These are phyloP conservation scores for Candida schatavii DNA, from an alignment of 805 yeast genomes.

Conservation along the genomic window DNA sequence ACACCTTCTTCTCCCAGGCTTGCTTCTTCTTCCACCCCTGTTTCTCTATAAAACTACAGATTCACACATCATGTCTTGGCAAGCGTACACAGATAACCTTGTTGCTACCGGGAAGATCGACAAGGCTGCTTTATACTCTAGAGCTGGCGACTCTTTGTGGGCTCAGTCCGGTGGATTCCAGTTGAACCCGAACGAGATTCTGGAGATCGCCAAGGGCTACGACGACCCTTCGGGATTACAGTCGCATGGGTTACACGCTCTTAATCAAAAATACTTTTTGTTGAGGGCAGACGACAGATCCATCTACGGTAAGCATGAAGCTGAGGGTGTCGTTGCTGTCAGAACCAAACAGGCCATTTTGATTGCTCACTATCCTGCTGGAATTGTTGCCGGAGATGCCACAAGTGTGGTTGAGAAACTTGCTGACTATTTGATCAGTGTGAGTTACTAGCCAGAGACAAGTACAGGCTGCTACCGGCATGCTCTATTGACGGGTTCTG, in stretches of 20 bases:
- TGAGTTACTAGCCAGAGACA: slow-evolving; percentile 55
- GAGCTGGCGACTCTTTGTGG: slow-evolving; percentile 95
- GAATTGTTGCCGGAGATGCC: slow-evolving; percentile 92
- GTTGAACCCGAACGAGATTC: slow-evolving; percentile 68
- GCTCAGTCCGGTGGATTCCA: slow-evolving; percentile 72
- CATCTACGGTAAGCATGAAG: slow-evolving; percentile 87
- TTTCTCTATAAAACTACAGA: background rate
- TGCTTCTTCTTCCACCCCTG: background rate
- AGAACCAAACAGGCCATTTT: slow-evolving; percentile 92
- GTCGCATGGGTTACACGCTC: slow-evolving; percentile 80
- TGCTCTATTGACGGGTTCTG: no score
- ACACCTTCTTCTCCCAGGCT: no score
- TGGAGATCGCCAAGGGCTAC: slow-evolving; percentile 74
- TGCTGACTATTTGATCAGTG: slow-evolving; percentile 91
- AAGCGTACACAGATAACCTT: slow-evolving; percentile 95
- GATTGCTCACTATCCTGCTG: slow-evolving; percentile 91
- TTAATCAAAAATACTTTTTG: slow-evolving; percentile 82
- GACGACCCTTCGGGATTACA: slow-evolving; percentile 77
- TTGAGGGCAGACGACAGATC: slow-evolving; percentile 89
- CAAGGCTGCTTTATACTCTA: slow-evolving; percentile 88
- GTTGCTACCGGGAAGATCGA: slow-evolving; percentile 85
- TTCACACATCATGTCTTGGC: slow-evolving; percentile 28
- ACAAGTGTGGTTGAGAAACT: slow-evolving; percentile 91
- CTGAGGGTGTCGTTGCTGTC: slow-evolving; percentile 84
- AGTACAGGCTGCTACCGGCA: background rate